These are phyloP conservation scores for Suillus sp. DNA, from an alignment of 768 basidiomycete species.

Conservation along the genomic window DNA sequence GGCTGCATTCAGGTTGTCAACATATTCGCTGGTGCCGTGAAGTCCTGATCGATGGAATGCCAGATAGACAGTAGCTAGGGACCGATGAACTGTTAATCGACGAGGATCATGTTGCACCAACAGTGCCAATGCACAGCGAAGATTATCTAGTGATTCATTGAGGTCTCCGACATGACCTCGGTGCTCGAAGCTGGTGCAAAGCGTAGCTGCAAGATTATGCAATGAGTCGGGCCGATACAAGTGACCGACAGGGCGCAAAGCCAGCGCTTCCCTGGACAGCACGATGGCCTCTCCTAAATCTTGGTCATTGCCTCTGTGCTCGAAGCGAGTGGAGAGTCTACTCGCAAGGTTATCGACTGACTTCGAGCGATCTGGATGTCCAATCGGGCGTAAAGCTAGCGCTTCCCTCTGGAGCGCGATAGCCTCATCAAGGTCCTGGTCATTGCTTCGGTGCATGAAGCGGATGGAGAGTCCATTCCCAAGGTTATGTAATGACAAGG, in stretches of 20 bases:
- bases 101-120: not conserved
- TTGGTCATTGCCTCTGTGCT: too few relatives aligned
- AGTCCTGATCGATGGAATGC: not conserved
- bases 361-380: constrained; percentile 13
- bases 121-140: not conserved
- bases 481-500: too few relatives aligned
- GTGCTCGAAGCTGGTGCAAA: too few relatives aligned
- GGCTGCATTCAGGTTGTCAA: not conserved
- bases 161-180: too few relatives aligned
- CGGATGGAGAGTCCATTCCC: too few relatives aligned
- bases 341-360: not conserved
- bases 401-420: constrained; percentile 16
- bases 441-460: too few relatives aligned
- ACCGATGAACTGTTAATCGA: not conserved
- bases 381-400: constrained; percentile 14
- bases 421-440: constrained; percentile 10
- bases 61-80: not conserved
- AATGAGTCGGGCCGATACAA: too few relatives aligned
- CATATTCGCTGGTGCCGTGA: not conserved
- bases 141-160: not conserved
- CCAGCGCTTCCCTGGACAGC: too few relatives aligned
- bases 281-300: too few relatives aligned
- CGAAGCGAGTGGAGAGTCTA: too few relatives aligned
- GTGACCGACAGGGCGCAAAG: too few relatives aligned
- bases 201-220: too few relatives aligned